A percentile compares a stretch with the other conserved stretches of the same genome.
Conservation (phyloP, 2,329 filamentous ascomycete genomes). For the Gyromitra esculenta region DNA sequence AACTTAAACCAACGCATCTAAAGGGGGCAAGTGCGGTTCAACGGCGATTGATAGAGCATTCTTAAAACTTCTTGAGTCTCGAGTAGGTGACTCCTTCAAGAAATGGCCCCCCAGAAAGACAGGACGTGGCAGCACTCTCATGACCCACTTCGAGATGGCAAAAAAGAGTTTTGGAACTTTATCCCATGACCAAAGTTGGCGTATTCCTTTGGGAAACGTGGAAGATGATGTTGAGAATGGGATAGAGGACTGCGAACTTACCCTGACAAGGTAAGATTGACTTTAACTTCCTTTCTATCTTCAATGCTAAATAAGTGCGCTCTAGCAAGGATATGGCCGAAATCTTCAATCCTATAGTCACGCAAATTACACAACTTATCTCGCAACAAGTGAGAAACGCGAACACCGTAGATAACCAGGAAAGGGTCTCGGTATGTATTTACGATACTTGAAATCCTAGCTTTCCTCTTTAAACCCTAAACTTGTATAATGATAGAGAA, state of each 20-base stretch:
- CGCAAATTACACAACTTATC: slow-evolving; percentile 36
- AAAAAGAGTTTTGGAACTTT: slow-evolving; percentile 52
- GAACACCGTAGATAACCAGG: background rate
- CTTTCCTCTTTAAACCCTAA: background rate
- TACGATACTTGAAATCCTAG: background rate
- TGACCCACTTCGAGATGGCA: slow-evolving; percentile 47
- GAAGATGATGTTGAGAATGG: slow-evolving; percentile 42
- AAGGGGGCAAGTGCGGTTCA: slow-evolving; percentile 52
- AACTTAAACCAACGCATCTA: background rate
- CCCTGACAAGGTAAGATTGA: background rate
- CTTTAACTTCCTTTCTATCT: background rate
- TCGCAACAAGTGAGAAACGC: slow-evolving; percentile 30
- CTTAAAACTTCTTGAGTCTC: slow-evolving; percentile 32
- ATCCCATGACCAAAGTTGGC: slow-evolving; percentile 11
- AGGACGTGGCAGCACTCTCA: slow-evolving; percentile 39
- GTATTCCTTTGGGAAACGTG: slow-evolving; percentile 42
- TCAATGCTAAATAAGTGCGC: background rate
- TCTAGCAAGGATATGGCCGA: slow-evolving; percentile 39
- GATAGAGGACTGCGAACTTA: slow-evolving; percentile 42
- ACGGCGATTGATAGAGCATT: slow-evolving; percentile 53
- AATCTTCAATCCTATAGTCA: slow-evolving; percentile 51
- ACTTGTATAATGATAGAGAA: background rate
- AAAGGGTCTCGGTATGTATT: background rate
- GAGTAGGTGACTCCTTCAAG: slow-evolving; percentile 32
- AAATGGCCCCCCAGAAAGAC: slow-evolving; percentile 39